Evolutionary conservation across 176 grass and related monocot genomes (phyloP), one percentile per base, ranked within the genome.

Genomic region (Oryza meridionalis): DNA sequence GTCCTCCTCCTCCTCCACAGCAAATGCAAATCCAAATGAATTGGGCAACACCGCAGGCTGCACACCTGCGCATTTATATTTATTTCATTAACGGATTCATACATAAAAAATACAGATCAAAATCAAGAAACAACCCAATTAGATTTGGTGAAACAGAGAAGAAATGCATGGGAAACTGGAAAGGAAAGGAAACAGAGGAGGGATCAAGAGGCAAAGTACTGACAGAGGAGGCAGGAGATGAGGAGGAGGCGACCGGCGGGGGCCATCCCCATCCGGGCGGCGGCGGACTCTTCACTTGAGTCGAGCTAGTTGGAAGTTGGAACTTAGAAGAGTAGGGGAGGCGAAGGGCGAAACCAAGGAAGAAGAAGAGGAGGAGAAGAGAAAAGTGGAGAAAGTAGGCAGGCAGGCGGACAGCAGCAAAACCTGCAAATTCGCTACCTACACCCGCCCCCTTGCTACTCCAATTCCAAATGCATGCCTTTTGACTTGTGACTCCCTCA

Each of bases 1-100:
- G 65, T 61, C 55, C 19, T 95, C 85, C 19, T 85, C 85, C 69
- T 83, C 75, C 83, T 70, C 70, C 38, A 40, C 38, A 12, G 35
- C 91, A 86, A 90, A 55, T 61, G 88, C 69, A 45, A 31, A 31
- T 31, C 29, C 29, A 31, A 31, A 31, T 15, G 55, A 82, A 77
- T 82, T 88, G 33, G 58, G 1, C 81, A 77, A 38, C 31, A 89
- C 49, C 38, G 55, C 84, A 27, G 26, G 26, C 51, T 63, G 78
- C 37, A 92, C 38, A 77, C 87, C 93, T 94, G 87, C 90, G 86
- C 76, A 81, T 83, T 61, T 43, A 19, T 31, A 31, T 31, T 31
- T 31, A 31, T 31, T 31, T 31, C 2, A 19, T 51, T 16, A 53
- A 42, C 73, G 40, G 78, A n/a, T 58, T 42, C 38, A 17, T 14